Evolutionary conservation across 2,329 filamentous ascomycete genomes (phyloP), one percentile per base, ranked within the genome.

Genomic region (Ascochyta fabae): DNA sequence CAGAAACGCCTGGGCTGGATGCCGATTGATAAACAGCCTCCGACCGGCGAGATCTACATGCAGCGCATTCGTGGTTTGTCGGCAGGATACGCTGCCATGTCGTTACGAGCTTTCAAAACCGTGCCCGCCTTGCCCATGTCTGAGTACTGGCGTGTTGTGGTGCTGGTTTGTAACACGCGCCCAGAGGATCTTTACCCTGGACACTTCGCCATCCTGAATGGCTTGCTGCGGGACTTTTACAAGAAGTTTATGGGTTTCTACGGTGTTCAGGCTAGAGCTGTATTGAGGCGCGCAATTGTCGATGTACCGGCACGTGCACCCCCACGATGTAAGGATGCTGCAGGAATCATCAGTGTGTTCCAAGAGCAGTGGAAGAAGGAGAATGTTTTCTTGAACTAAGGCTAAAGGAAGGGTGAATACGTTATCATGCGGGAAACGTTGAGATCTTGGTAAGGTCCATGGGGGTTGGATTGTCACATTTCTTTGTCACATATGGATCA

Each of bases 21-120:
- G 34, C 57, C 58, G 5, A 60, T 62, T 16, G 51, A 65, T 45
- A 53, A 61, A 53, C 27, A 67, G 75, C 38, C 72, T 62, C 31
- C 61, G 62, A 6, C 94, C 84, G 80, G 80, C 89, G 56, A 78
- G 81, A 1, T 65, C n/a, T 92, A 97, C 75, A 85, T 86, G 64
- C 89, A 93, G 71, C 86, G 90, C 56, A 94, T 96, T 88, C 88
- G 86, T 4, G 94, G 92, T 0, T 80, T 97, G 0, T 92, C 87
- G 1, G 88, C 90, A 3, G 94, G 94, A 0, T 99, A 89, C 70
- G 91, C 92, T 0, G 86, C 93, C 1, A 82, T 98, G 34, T 86
- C 91, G 1, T 80, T 97, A 8, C 87, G 94, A 43, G 88, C 85
- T 61, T 85, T 87, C 1, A 80, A 81, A 35, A 87, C 87, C 61